phyloP scores from a whole-genome alignment of 1,139 yeast genomes.

The Pichia sp. region DNA sequence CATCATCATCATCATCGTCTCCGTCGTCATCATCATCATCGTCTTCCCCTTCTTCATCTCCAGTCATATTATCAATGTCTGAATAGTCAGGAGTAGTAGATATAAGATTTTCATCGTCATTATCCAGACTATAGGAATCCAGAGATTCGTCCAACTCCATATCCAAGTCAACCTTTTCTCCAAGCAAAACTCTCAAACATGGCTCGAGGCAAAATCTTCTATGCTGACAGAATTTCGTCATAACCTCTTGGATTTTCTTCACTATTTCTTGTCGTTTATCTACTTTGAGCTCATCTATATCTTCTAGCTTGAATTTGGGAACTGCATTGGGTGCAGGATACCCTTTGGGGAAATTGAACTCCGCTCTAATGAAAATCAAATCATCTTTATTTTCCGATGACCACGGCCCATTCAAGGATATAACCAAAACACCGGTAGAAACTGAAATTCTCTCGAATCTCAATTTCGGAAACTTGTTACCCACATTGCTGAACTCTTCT shows the following conservation, averaged over 20 bases:
- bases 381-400: constrained; percentile 39
- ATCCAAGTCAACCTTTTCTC: constrained; percentile 63
- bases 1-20: constrained; percentile 14
- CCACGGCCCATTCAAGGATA: constrained; percentile 80
- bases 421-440: constrained; percentile 69
- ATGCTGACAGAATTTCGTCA: constrained; percentile 48
- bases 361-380: constrained; percentile 62
- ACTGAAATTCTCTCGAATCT: constrained; percentile 84
- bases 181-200: constrained; percentile 69
- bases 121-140: constrained; percentile 14
- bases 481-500: constrained; percentile 85
- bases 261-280: constrained; percentile 45
- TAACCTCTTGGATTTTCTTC: constrained; percentile 45
- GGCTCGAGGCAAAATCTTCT: constrained; percentile 73
- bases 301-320: constrained; percentile 66
- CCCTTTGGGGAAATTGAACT: constrained; percentile 56
- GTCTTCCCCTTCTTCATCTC: constrained; percentile 8
- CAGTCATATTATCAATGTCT: constrained; percentile 6
- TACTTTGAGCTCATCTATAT: constrained; percentile 57
- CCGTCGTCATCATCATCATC: constrained; percentile 19
- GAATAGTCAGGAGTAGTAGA: constrained; percentile 1
- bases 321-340: constrained; percentile 57
- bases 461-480: constrained; percentile 84
- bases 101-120: constrained; percentile 25
- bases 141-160: constrained; percentile 22